Evolutionary conservation across 2,329 filamentous ascomycete genomes (phyloP).

Genomic region (Apiospora koreana): DNA sequence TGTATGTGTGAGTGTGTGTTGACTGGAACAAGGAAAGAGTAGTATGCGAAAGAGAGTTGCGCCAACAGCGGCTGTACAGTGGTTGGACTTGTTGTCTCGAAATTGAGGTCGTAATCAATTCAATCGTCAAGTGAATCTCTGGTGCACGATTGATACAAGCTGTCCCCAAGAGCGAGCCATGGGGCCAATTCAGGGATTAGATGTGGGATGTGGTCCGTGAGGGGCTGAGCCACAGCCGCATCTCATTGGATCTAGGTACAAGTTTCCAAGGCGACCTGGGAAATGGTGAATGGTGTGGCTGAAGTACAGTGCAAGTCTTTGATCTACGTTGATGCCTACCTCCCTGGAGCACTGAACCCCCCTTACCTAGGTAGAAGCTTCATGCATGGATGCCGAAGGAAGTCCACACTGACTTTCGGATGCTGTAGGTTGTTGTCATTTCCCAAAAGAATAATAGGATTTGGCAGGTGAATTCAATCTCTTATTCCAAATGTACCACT

Average conservation of each 20-base stretch:
- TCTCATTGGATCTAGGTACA: slow-evolving; percentile 1
- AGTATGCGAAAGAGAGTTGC: not conserved
- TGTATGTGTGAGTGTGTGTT: not conserved
- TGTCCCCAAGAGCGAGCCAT: not conserved
- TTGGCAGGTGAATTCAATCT: no score
- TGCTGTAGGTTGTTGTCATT: not conserved
- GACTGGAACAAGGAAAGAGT: not conserved
- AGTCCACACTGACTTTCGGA: no score
- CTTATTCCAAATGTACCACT: no score
- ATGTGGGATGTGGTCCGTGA: slow-evolving; percentile 13
- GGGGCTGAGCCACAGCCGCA: slow-evolving; percentile 8
- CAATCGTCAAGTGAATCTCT: not conserved
- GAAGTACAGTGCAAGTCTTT: not conserved
- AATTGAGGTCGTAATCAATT: not conserved
- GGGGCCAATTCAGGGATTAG: slow-evolving; percentile 6
- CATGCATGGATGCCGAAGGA: no score
- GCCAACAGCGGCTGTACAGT: slow-evolving; percentile 7
- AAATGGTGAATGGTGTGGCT: not conserved
- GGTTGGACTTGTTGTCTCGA: not conserved
- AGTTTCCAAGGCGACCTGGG: not conserved
- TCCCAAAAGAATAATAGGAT: not conserved
- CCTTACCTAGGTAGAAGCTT: no score
- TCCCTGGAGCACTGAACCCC: no score
- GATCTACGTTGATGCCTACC: not conserved
- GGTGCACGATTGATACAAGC: slow-evolving; percentile 8